Percentiles rank a stretch among this genome's conserved stretches.
Evolutionary conservation across 352 stramenopile species (phyloP).

Genomic region (Pythium vanterpoolii): DNA sequence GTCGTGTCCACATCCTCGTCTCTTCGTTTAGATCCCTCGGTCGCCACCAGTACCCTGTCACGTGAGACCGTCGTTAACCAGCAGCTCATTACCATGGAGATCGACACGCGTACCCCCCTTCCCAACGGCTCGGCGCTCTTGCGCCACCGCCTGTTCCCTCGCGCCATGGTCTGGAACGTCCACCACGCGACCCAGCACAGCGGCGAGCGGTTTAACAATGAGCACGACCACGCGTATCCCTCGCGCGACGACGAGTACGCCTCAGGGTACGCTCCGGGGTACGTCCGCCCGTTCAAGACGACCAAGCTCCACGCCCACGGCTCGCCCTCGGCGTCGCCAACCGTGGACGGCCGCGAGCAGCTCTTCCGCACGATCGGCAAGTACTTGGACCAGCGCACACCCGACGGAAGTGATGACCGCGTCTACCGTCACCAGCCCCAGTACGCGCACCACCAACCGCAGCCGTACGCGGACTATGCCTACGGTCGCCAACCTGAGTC

Average conservation of each 20-base stretch:
- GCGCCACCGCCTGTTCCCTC: conserved; percentile 57
- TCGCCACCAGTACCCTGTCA: background rate
- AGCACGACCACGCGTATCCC: conserved; percentile 5
- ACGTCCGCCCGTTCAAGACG: conserved; percentile 5
- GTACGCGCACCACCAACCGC: background rate
- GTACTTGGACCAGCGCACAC: conserved; percentile 28
- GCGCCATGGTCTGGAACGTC: conserved; percentile 58
- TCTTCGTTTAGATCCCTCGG: background rate
- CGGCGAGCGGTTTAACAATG: background rate
- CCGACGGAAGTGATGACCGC: background rate
- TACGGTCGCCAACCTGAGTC: background rate
- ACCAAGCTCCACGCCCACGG: conserved; percentile 7
- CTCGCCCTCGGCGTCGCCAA: background rate
- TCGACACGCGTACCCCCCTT: conserved; percentile 2
- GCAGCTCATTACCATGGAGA: conserved; percentile 16
- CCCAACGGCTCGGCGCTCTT: conserved; percentile 12
- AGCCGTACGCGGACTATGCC: background rate
- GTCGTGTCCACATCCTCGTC: background rate
- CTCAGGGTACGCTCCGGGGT: background rate
- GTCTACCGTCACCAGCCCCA: background rate
- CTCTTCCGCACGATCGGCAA: conserved; percentile 58
- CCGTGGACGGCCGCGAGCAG: conserved; percentile 30
- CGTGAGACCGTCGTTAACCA: conserved; percentile 3
- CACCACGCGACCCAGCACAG: conserved; percentile 20
- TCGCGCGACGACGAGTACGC: background rate